Base-by-base conservation (phyloP, 768 basidiomycete genomes). In the Gymnopilus dilepis region DNA sequence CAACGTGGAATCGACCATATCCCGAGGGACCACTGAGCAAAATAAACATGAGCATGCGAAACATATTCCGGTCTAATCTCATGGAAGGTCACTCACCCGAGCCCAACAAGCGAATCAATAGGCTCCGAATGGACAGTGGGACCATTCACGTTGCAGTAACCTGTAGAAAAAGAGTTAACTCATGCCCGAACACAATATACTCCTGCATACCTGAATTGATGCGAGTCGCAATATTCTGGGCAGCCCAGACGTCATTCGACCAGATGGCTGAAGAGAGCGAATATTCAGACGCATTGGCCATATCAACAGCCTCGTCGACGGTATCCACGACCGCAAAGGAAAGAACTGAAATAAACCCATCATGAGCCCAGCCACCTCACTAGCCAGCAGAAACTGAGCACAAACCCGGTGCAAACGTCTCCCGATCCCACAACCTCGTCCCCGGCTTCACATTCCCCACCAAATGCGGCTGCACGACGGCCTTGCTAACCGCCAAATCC, bases 351-450 rank as follows among this genome's bases (percentile, higher is more conserved):
- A n/a, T n/a, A n/a, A n/a, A n/a, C n/a, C n/a, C n/a, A n/a, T n/a
- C n/a, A n/a, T n/a, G n/a, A n/a, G n/a, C n/a, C n/a, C n/a, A n/a
- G n/a, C n/a, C n/a, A n/a, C n/a, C n/a, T n/a, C n/a, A n/a, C n/a
- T n/a, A n/a, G n/a, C n/a, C n/a, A n/a, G n/a, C n/a, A 68, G 9
- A 28, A 31, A 34, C 42, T 52, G 53, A 21, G 40, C 17, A 13
- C 68, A 19, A 38, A 83, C 84, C 83, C 52, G 85, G 88, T 0
- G 86, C 86, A 70, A 90, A 90, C 0, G 82, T 80, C 71, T 91
- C 89, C 30, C 78, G 68, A 22, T 85, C 77, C 85, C 85, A 88
- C 12, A 84, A 59, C 28, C 74, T 67, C 77, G 83, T 86, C 7
- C 79, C 84, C 0, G 78, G 79, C 59, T 74, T 81, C 42, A 84